phyloP scores from a whole-genome alignment of 108 stramenopile species.

The Epipyxis sp. region DNA sequence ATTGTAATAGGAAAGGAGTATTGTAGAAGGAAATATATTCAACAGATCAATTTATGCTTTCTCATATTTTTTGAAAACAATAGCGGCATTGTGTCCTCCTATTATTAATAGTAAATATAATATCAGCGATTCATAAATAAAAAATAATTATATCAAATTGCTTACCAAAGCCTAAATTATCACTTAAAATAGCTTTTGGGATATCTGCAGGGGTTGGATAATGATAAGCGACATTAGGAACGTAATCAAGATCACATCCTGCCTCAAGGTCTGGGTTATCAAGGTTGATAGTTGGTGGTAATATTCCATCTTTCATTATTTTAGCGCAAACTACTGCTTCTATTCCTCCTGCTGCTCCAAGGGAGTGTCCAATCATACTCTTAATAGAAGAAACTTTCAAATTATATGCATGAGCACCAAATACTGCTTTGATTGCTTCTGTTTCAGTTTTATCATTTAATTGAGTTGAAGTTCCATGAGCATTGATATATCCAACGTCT shows the following conservation, averaged over 20 bases:
- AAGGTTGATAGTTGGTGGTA: constrained; percentile 90
- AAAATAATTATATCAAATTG: neutral
- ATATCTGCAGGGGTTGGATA: neutral
- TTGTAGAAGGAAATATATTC: too few species aligned
- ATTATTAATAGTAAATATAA: neutral
- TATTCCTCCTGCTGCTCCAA: constrained; percentile 92
- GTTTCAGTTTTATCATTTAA: constrained; percentile 98
- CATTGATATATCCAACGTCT: constrained; percentile 84
- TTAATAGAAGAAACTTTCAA: constrained; percentile 86
- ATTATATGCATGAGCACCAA: constrained; percentile 79
- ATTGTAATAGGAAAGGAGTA: too few species aligned
- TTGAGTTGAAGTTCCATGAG: constrained; percentile 90
- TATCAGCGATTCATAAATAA: neutral
- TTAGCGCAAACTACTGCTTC: constrained; percentile 84
- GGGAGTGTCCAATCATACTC: constrained; percentile 88
- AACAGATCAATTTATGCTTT: neutral
- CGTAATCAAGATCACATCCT: constrained; percentile 86
- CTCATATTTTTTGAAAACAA: constrained; percentile 77
- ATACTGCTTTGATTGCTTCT: constrained; percentile 83
- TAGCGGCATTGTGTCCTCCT: constrained; percentile 90
- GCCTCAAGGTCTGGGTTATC: constrained; percentile 83
- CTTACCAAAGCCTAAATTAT: constrained; percentile 88
- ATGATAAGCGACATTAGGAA: constrained; percentile 60
- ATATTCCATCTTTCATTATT: constrained; percentile 69
- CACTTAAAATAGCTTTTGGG: constrained; percentile 78